These are phyloP conservation scores for Saccharomyces pastorianus DNA, from an alignment of 1,139 yeast species.

Conservation along the genomic window DNA sequence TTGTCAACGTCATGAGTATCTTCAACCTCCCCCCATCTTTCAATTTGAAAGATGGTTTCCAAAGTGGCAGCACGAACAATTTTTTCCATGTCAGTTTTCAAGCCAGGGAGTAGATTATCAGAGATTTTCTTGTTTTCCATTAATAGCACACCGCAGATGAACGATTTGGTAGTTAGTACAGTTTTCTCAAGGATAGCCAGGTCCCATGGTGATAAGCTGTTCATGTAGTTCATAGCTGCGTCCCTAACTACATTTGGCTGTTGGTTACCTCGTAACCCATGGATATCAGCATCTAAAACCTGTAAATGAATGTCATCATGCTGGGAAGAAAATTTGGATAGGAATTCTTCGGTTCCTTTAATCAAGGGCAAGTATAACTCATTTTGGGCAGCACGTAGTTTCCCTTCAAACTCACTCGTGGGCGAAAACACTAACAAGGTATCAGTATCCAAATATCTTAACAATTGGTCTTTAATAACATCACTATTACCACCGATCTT, in stretches of 20 bases:
- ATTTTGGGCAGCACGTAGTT: slow-evolving; percentile 66
- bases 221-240: slow-evolving; percentile 61
- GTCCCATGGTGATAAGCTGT: slow-evolving; percentile 59
- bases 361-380: slow-evolving; percentile 69
- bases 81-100: slow-evolving; percentile 47
- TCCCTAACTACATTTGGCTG: slow-evolving; percentile 55
- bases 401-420: slow-evolving; percentile 73
- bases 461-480: slow-evolving; percentile 46
- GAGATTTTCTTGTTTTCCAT: slow-evolving; percentile 21
- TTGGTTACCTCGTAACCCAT: slow-evolving; percentile 71
- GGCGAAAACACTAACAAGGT: slow-evolving; percentile 84
- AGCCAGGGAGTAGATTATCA: slow-evolving; percentile 20
- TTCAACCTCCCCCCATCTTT: slow-evolving; percentile 96
- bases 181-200: slow-evolving; percentile 84
- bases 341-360: slow-evolving; percentile 51
- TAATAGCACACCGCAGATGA: slow-evolving; percentile 57
- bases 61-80: slow-evolving; percentile 70
- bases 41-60: slow-evolving; percentile 78
- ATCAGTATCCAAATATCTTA: slow-evolving; percentile 87
- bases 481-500: slow-evolving; percentile 51
- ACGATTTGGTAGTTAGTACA: slow-evolving; percentile 75
- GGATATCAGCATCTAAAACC: slow-evolving; percentile 70
- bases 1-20: slow-evolving; percentile 96
- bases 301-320: slow-evolving; percentile 37
- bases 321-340: slow-evolving; percentile 40